Percentiles rank a stretch among this genome's conserved stretches.
phyloP scores from a whole-genome alignment of 495 filamentous ascomycete genomes.

The Lasiosphaeria hispida region DNA sequence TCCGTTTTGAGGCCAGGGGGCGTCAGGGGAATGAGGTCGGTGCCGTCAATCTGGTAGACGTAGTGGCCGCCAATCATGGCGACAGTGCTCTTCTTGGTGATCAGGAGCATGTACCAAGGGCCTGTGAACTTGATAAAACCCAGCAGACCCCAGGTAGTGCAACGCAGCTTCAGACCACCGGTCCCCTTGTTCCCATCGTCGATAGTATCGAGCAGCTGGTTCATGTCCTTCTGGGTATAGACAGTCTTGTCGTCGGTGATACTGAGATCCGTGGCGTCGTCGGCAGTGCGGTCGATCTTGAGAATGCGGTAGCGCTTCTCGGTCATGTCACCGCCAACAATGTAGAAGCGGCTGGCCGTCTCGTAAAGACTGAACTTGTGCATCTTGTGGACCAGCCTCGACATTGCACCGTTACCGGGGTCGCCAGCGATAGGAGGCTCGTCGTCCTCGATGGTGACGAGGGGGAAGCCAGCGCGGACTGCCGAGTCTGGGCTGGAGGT shows the following conservation, averaged over 20 bases:
- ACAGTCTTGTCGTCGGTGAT: slow-evolving; percentile 92
- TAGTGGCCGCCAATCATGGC: slow-evolving; percentile 96
- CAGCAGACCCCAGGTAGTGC: slow-evolving; percentile 88
- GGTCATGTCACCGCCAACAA: slow-evolving; percentile 85
- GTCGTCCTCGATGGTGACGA: slow-evolving; percentile 44
- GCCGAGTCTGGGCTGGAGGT: slow-evolving; percentile 55
- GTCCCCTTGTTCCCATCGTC: slow-evolving; percentile 92
- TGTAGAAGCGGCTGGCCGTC: slow-evolving; percentile 86
- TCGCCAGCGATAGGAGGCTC: slow-evolving; percentile 32
- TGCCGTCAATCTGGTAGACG: slow-evolving; percentile 93
- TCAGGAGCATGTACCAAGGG: slow-evolving; percentile 94
- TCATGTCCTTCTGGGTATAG: slow-evolving; percentile 91
- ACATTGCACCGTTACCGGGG: slow-evolving; percentile 13
- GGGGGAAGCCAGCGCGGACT: slow-evolving; percentile 22
- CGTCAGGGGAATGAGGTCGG: slow-evolving; percentile 84
- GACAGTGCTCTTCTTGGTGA: slow-evolving; percentile 93
- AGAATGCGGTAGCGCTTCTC: slow-evolving; percentile 87
- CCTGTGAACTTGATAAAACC: slow-evolving; percentile 96
- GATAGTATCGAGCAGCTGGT: slow-evolving; percentile 84
- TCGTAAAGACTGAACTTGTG: slow-evolving; percentile 95
- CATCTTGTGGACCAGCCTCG: slow-evolving; percentile 73
- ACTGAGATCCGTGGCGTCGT: slow-evolving; percentile 68
- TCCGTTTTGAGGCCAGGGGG: slow-evolving; percentile 70
- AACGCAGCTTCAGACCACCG: slow-evolving; percentile 87
- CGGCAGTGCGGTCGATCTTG: slow-evolving; percentile 87